Conservation (phyloP, 2,329 filamentous ascomycete species). For the Aureobasidium sp. region DNA sequence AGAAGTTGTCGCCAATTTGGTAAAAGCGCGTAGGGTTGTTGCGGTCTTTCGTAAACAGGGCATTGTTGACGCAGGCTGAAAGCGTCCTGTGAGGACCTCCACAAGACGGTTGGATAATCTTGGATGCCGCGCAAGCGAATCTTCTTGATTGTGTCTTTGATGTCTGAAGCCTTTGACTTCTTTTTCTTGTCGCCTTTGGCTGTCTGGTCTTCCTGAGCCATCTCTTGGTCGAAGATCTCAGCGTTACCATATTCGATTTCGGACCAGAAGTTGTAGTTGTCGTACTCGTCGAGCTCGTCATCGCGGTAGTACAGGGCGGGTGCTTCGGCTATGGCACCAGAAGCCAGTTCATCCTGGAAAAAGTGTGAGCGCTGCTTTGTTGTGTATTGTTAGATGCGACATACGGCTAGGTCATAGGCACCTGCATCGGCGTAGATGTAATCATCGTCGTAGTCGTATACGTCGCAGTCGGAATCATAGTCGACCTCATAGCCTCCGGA, state of each 20-base stretch:
- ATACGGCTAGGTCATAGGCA: conserved; percentile 29
- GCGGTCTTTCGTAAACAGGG: conserved; percentile 12
- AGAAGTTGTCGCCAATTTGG: conserved; percentile 37
- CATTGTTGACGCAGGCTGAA: conserved; percentile 12
- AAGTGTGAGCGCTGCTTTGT: neutral
- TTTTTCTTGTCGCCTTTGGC: conserved; percentile 24
- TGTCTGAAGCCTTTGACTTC: conserved; percentile 6
- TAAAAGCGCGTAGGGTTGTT: conserved; percentile 31
- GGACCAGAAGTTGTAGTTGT: conserved; percentile 40
- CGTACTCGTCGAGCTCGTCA: conserved; percentile 33
- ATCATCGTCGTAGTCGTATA: conserved; percentile 29
- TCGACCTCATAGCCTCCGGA: neutral
- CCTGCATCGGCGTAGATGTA: conserved; percentile 40
- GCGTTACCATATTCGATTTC: conserved; percentile 41
- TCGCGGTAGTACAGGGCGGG: conserved; percentile 25
- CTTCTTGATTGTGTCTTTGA: conserved; percentile 12
- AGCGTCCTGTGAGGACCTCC: neutral
- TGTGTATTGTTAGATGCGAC: conserved; percentile 11
- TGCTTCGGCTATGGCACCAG: conserved; percentile 38
- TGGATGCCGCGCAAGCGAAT: conserved; percentile 6
- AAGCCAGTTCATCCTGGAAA: conserved; percentile 39
- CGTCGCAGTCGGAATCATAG: conserved; percentile 32
- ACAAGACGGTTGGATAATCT: conserved; percentile 6
- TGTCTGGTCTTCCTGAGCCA: neutral
- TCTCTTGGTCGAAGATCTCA: conserved; percentile 33